Percentiles rank a stretch among this genome's conserved stretches.
These are phyloP conservation scores for Pseudogymnoascus sp. DNA, from an alignment of 2,329 filamentous ascomycete species.

Conservation along the genomic window DNA sequence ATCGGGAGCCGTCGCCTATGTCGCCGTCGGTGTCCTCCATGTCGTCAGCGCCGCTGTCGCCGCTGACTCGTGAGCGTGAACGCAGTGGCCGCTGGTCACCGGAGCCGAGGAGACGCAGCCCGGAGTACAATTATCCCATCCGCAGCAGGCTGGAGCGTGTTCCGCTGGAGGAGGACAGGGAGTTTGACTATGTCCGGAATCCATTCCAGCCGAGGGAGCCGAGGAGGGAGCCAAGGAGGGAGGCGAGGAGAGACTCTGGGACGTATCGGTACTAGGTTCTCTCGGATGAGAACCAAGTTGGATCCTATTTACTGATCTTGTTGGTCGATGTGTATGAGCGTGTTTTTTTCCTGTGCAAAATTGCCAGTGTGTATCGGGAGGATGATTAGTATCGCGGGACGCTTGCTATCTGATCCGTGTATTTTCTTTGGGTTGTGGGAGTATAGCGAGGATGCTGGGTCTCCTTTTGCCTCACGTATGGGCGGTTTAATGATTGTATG, in stretches of 20 bases:
- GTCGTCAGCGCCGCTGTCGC: not conserved
- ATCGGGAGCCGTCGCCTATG: not conserved
- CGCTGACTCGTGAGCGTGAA: not conserved
- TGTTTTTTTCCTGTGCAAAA: slow-evolving; percentile 5
- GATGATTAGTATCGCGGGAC: slow-evolving; percentile 4
- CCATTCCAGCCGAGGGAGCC: not conserved
- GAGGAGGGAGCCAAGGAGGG: too few relatives aligned
- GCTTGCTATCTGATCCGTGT: slow-evolving; percentile 4
- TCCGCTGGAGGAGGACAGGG: not conserved
- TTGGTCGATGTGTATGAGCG: not conserved
- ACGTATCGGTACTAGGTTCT: not conserved
- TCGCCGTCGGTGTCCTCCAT: not conserved
- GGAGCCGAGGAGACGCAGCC: not conserved
- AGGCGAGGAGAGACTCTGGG: not conserved
- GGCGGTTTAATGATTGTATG: slow-evolving; percentile 1
- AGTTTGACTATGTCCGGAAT: not conserved
- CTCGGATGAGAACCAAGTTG: not conserved
- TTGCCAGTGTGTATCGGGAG: not conserved
- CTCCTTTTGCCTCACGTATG: not conserved
- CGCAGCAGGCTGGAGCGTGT: not conserved
- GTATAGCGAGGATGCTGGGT: not conserved
- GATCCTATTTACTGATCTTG: not conserved
- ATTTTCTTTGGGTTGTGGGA: slow-evolving; percentile 2
- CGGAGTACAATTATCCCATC: not conserved
- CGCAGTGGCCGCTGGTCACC: not conserved